phyloP scores from a whole-genome alignment of 2,329 filamentous ascomycete genomes.

The Fusarium mangiferae region DNA sequence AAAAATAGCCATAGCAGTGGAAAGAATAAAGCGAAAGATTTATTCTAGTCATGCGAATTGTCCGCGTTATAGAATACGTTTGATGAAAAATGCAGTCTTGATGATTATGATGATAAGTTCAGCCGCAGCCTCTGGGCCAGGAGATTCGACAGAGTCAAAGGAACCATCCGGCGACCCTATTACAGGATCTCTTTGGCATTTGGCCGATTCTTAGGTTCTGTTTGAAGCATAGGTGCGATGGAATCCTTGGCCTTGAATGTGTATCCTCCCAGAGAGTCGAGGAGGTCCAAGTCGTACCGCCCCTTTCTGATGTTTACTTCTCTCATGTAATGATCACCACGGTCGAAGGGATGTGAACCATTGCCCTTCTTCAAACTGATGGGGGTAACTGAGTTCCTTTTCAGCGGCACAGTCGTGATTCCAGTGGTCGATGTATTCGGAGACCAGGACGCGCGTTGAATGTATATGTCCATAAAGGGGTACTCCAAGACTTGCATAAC shows the following conservation, averaged over 20 bases:
- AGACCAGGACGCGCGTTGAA: no score
- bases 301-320: not conserved
- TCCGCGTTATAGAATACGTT: not conserved
- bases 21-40: not conserved
- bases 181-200: not conserved
- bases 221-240: not conserved
- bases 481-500: no score
- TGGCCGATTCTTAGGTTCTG: not conserved
- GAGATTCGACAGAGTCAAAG: not conserved
- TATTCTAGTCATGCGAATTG: not conserved
- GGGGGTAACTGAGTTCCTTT: no score
- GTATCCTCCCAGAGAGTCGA: not conserved
- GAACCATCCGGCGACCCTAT: not conserved
- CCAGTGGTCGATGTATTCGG: no score
- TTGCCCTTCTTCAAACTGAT: no score
- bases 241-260: not conserved
- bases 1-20: not conserved
- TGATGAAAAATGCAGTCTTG: not conserved
- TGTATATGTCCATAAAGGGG: no score
- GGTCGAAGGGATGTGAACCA: not conserved
- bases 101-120: not conserved
- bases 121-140: not conserved
- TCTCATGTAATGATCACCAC: not conserved
- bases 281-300: not conserved
- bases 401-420: no score